A percentile compares a stretch with the other conserved stretches of the same genome.
Conservation (phyloP, 1,139 yeast genomes). For the Geotrichum cucujoidarum region DNA sequence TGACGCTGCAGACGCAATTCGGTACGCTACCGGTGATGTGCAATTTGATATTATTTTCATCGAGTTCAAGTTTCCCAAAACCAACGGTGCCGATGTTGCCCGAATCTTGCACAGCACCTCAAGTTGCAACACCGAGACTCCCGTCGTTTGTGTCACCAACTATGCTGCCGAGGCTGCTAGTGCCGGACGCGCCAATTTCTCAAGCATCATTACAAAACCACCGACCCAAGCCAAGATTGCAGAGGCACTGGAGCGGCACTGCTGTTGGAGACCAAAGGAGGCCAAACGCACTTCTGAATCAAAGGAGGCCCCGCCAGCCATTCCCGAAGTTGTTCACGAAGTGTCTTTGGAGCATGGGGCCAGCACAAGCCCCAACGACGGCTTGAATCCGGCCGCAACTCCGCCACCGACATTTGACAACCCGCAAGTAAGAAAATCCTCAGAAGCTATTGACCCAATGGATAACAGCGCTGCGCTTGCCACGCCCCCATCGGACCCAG, state of each 20-base stretch:
- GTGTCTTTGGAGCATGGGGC: background rate
- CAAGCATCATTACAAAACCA: slow-evolving; percentile 73
- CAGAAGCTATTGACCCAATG: background rate
- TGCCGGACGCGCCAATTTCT: slow-evolving; percentile 45
- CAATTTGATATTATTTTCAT: slow-evolving; percentile 80
- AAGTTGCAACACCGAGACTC: slow-evolving; percentile 70
- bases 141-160: slow-evolving; percentile 72
- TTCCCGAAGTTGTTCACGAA: background rate
- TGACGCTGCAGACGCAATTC: slow-evolving; percentile 76
- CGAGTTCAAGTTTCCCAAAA: slow-evolving; percentile 62
- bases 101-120: slow-evolving; percentile 72
- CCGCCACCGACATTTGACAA: background rate
- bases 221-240: slow-evolving; percentile 47
- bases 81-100: slow-evolving; percentile 69
- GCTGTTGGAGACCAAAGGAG: slow-evolving; percentile 33
- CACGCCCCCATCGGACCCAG: background rate
- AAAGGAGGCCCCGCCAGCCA: background rate
- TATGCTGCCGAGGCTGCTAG: slow-evolving; percentile 63
- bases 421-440: background rate
- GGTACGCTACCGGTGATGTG: slow-evolving; percentile 78
- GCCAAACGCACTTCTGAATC: background rate
- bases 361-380: background rate
- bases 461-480: background rate
- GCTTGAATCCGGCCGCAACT: too few relatives aligned
- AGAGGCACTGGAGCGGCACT: slow-evolving; percentile 28